A percentile compares a stretch with the other conserved stretches of the same genome.
Conservation (phyloP, 176 grass and related monocot genomes). For the Typha latifolia region DNA sequence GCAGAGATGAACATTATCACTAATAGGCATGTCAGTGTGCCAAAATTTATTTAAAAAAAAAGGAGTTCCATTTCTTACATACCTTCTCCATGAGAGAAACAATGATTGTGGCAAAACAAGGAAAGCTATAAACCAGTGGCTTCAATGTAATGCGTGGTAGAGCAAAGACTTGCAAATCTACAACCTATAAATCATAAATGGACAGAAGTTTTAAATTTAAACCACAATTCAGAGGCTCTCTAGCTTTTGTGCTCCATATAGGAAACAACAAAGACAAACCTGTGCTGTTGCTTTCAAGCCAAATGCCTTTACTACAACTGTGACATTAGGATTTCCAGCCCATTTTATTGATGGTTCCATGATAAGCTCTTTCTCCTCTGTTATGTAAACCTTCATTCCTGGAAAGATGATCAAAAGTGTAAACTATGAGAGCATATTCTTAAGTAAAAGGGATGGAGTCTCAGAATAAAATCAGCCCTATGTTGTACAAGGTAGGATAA, state of each 20-base stretch:
- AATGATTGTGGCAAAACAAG: constrained; percentile 71
- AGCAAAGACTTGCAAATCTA: constrained; percentile 88
- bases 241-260: not conserved
- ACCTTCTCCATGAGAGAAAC: constrained; percentile 94
- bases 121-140: constrained; percentile 72
- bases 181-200: constrained; percentile 27
- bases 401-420: not conserved
- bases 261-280: constrained; percentile 21
- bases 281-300: constrained; percentile 70
- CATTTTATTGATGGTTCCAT: constrained; percentile 82
- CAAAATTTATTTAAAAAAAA: not conserved
- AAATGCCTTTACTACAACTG: constrained; percentile 64
- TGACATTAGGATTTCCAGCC: constrained; percentile 84
- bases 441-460: too few species aligned
- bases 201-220: not conserved
- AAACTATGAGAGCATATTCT: not conserved
- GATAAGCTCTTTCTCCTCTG: constrained; percentile 72
- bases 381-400: constrained; percentile 87
- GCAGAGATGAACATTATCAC: constrained; percentile 17
- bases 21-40: constrained; percentile 8
- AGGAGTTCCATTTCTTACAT: not conserved
- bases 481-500: too few species aligned
- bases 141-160: constrained; percentile 71
- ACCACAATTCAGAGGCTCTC: constrained; percentile 8
- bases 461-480: too few species aligned